These are phyloP conservation scores for Coemansia sp. DNA, from an alignment of 371 early-diverging fungal genomes.

Conservation along the genomic window DNA sequence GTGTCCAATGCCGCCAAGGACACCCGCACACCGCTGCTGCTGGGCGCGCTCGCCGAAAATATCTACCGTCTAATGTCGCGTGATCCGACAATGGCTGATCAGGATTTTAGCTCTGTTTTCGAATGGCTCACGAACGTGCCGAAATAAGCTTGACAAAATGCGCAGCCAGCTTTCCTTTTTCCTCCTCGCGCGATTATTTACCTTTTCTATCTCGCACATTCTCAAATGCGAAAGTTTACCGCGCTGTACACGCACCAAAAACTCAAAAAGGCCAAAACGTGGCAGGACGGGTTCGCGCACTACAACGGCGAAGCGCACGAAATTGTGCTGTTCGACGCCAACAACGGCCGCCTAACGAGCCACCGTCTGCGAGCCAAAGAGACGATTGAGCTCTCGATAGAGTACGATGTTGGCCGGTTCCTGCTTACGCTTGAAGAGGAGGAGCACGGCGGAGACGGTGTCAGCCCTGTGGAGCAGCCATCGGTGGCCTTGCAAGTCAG, in stretches of 20 bases:
- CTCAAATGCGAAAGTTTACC: conserved; percentile 32
- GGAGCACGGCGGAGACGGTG: background rate
- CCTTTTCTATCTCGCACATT: background rate
- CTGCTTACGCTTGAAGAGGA: conserved; percentile 42
- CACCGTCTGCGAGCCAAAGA: conserved; percentile 42
- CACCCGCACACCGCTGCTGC: conserved; percentile 64
- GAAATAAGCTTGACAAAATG: conserved; percentile 1
- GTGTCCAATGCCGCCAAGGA: conserved; percentile 86
- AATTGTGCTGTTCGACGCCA: conserved; percentile 24
- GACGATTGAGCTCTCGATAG: conserved; percentile 22
- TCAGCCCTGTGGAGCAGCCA: background rate
- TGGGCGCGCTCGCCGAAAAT: conserved; percentile 77
- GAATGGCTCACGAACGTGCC: conserved; percentile 54
- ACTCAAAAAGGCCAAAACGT: conserved; percentile 46
- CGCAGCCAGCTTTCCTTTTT: background rate
- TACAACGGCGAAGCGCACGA: conserved; percentile 31
- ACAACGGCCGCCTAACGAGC: conserved; percentile 29
- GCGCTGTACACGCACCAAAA: conserved; percentile 50
- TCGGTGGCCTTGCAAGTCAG: background rate
- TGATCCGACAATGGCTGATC: conserved; percentile 57
- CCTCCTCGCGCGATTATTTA: background rate
- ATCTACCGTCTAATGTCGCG: conserved; percentile 71
- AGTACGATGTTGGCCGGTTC: conserved; percentile 42
- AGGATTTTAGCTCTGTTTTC: conserved; percentile 79
- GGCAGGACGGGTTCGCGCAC: conserved; percentile 48